Base-by-base conservation (phyloP, 2,329 filamentous ascomycete species). In the Herpotrichia juniperi region DNA sequence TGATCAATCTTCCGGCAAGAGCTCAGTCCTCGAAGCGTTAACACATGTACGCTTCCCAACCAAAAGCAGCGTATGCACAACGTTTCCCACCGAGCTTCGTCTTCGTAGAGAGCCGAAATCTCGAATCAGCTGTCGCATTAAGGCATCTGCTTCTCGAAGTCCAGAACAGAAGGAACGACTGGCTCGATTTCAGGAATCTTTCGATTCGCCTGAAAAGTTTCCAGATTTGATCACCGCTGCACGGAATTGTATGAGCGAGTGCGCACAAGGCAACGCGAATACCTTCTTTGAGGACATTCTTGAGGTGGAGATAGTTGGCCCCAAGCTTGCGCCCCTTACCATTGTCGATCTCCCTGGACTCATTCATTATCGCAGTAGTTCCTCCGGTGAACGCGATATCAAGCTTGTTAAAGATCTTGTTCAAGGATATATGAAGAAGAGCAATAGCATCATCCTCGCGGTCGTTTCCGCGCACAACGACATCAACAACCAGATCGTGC, bases 11-110 rank as follows among this genome's bases (percentile, higher is more conserved):
- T 80, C 81, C 0, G 85, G 85, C 2, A 88, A 88, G 62, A 85
- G 81, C n/a, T 87, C 83, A 0, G 83, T 87, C 0, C 77, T 88
- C 0, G 83, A 87, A 56, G 86, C 85, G 0, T 83, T 89, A 39
- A 83, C 84, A 0, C 78, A 81, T 8, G 80, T 89, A 1, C 78
- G 78, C 0, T 87, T 88, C 40, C 82, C 83, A 0, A 72, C 79
- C 10, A 81, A 84, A 6, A 79, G 79, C 12, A 79, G 73, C 21
- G 50, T 84, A 0, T 87, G 83, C 62, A 88, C 86, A 0, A 76
- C 82, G 0, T 87, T 87, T 53, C 80, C 85, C 0, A 87, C 83
- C 0, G 65, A 69, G 47, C 80, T 82, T 42, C 76, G 71, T 11
- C 72, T 79, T 25, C 75, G 75, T 0, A 68, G 74, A 60, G 16